Evolutionary conservation across 768 basidiomycete species (phyloP), one percentile per base, ranked within the genome.

Genomic region (Cantharellus anzutake): DNA sequence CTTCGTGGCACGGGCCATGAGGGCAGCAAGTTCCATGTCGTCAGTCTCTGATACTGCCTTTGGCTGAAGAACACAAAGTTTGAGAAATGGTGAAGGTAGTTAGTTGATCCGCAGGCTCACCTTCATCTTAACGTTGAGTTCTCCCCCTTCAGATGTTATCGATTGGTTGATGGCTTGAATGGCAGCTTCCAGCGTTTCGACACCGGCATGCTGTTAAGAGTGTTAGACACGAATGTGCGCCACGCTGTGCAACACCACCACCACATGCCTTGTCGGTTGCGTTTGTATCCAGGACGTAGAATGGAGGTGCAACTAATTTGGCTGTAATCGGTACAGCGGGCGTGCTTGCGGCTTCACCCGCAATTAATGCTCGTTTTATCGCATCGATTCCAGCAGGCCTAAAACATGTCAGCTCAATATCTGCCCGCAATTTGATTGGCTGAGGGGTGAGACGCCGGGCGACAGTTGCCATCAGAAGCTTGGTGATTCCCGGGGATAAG

Each of bases 41-140:
- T 99, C 96, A 3, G 87, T 88, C 70, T 97, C 96, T 35, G 89
- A 92, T 42, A 99, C 86, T 2, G 94, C 91, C 76, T 98, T 98
- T 62, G 96, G 96, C 91, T 96, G 65, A 39, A 16, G 5, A 41
- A 29, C 14, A n/a, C 35, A 7, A 57, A 29, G 4, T 38, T 59
- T 34, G 39, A 3, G 39, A 53, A 42, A 16, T 11, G 35, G n/a
- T 38, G 42, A 42, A 48, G 53, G 37, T 39, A 11, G 48, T 3
- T 4, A 14, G 42, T 40, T 14, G 34, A 56, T 5, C 11, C 37
- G 56, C 38, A 55, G 14, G 35, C 73, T 51, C 62, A 87, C 92
- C 81, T 89, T 93, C 93, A 99, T 97, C 76, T 97, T 98, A 42
- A 99, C 84, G 40, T 86, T 76, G 60, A 98, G 74, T 53, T 78